Percentiles rank a stretch among this genome's conserved stretches.
Evolutionary conservation across 2,329 filamentous ascomycete genomes (phyloP).

Genomic region (Drechmeria coniospora): DNA sequence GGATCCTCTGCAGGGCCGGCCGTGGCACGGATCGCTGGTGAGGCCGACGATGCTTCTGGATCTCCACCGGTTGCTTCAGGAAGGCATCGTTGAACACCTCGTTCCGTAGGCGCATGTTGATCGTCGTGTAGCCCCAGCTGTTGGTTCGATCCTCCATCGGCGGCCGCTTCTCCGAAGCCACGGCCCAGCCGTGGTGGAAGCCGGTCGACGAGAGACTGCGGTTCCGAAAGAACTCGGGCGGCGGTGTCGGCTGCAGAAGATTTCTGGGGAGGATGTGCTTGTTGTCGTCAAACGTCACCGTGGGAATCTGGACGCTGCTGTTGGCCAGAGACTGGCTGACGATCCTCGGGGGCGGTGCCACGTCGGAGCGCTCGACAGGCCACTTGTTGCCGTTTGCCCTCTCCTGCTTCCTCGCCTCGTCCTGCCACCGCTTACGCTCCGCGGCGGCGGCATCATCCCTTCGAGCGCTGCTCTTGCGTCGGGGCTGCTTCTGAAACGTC

Average conservation of each 20-base stretch:
- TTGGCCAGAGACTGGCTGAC: slow-evolving; percentile 64
- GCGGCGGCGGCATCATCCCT: slow-evolving; percentile 27
- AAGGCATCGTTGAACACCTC: slow-evolving; percentile 91
- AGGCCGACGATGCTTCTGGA: slow-evolving; percentile 60
- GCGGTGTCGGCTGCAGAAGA: slow-evolving; percentile 49
- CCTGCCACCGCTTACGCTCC: slow-evolving; percentile 21
- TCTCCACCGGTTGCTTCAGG: slow-evolving; percentile 65
- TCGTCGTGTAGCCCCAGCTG: slow-evolving; percentile 80
- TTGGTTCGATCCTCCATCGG: slow-evolving; percentile 41
- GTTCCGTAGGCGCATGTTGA: slow-evolving; percentile 76
- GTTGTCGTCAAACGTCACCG: slow-evolving; percentile 89
- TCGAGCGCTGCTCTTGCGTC: slow-evolving; percentile 42
- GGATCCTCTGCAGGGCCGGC: slow-evolving; percentile 27
- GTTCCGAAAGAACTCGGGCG: slow-evolving; percentile 16
- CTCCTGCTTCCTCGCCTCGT: slow-evolving; percentile 6
- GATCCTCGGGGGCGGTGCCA: slow-evolving; percentile 19
- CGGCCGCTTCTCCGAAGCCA: slow-evolving; percentile 13
- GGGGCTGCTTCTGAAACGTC: slow-evolving; percentile 73
- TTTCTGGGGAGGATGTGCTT: slow-evolving; percentile 81
- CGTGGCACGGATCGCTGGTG: slow-evolving; percentile 51
- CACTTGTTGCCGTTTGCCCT: slow-evolving; percentile 2
- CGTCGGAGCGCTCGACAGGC: not conserved
- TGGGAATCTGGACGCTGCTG: slow-evolving; percentile 52
- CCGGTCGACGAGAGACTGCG: slow-evolving; percentile 17
- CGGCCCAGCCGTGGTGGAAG: slow-evolving; percentile 4